Conservation (phyloP, 2,329 filamentous ascomycete genomes). For the Fusarium chlamydosporum region DNA sequence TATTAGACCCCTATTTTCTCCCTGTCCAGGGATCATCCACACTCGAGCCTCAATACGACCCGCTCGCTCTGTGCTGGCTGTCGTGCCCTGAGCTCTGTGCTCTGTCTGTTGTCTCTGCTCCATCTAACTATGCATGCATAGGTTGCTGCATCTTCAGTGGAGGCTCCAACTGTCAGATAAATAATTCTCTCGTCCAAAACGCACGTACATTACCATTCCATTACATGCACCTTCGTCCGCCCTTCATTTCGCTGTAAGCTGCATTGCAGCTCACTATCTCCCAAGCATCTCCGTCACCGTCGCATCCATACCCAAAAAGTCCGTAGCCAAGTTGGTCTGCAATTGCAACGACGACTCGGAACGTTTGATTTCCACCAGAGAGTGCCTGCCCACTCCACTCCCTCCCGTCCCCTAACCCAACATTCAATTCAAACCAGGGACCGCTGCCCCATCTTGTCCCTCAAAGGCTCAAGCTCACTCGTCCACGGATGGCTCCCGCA, state of each 20-base stretch:
- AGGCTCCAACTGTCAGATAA: slow-evolving; percentile 10
- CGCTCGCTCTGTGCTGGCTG: slow-evolving; percentile 33
- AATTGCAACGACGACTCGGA: slow-evolving; percentile 28
- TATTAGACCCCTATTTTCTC: slow-evolving; percentile 33
- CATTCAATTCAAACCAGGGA: slow-evolving; percentile 40
- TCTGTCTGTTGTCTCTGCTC: slow-evolving; percentile 9
- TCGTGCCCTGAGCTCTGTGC: slow-evolving; percentile 30
- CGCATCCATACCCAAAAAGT: slow-evolving; percentile 30
- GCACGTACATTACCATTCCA: neutral
- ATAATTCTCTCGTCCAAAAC: slow-evolving; percentile 1
- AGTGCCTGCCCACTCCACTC: slow-evolving; percentile 44
- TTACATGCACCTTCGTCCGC: slow-evolving; percentile 19
- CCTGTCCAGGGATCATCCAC: slow-evolving; percentile 31
- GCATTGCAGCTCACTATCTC: slow-evolving; percentile 35
- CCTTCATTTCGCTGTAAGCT: slow-evolving; percentile 24
- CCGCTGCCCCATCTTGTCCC: slow-evolving; percentile 37
- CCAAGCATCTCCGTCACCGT: slow-evolving; percentile 41
- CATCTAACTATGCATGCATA: no score
- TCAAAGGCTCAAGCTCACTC: slow-evolving; percentile 39
- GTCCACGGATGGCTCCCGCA: slow-evolving; percentile 38
- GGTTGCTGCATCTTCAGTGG: slow-evolving; percentile 2
- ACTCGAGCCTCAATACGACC: slow-evolving; percentile 34
- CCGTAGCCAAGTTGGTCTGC: slow-evolving; percentile 2
- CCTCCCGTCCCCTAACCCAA: slow-evolving; percentile 37
- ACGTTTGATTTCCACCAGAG: slow-evolving; percentile 32